These are phyloP conservation scores for Populus hybrid DNA, from an alignment of 441 rosid species.

Conservation along the genomic window DNA sequence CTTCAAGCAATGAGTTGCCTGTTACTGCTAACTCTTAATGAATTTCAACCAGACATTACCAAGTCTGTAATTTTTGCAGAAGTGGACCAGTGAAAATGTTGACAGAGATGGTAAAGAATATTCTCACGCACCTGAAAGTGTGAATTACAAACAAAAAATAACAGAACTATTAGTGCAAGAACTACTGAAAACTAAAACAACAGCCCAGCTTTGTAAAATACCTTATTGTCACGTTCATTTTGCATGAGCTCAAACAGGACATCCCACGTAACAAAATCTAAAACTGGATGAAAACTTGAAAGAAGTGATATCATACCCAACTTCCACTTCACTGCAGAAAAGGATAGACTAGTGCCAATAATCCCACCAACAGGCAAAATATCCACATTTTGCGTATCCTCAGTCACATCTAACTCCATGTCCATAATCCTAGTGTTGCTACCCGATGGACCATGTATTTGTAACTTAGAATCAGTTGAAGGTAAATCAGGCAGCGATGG, in stretches of 20 bases:
- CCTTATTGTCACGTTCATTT: constrained; percentile 72
- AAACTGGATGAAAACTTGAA: constrained; percentile 62
- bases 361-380: constrained; percentile 49
- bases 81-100: constrained; percentile 55
- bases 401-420: constrained; percentile 77
- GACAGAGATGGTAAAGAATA: constrained; percentile 62
- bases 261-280: constrained; percentile 64
- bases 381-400: constrained; percentile 60
- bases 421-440: constrained; percentile 62
- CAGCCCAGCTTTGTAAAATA: constrained; percentile 19
- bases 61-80: constrained; percentile 48
- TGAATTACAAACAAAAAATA: constrained; percentile 16
- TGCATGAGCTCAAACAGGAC: constrained; percentile 55
- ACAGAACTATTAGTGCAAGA: constrained; percentile 20
- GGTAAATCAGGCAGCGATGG: constrained; percentile 26
- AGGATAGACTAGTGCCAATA: constrained; percentile 38
- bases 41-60: constrained; percentile 43
- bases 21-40: not conserved
- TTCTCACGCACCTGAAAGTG: constrained; percentile 61
- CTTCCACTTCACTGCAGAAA: constrained; percentile 70
- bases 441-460: constrained; percentile 25
- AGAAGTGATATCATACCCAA: constrained; percentile 73
- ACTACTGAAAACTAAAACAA: constrained; percentile 14
- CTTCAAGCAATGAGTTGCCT: constrained; percentile 5
- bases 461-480: constrained; percentile 37